Conservation (phyloP, 345 rosid genomes). For the Brassica carinata region DNA sequence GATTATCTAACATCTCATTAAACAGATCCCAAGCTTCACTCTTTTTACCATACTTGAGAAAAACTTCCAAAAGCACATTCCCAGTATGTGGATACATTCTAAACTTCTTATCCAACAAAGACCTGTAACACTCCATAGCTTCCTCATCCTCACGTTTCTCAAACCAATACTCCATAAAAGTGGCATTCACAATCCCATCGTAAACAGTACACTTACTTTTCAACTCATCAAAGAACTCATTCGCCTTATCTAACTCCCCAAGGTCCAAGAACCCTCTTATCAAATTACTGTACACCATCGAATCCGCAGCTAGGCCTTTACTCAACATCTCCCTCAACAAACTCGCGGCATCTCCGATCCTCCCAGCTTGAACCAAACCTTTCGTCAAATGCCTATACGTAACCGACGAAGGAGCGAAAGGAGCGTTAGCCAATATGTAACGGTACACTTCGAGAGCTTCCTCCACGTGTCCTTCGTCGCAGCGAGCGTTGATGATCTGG, state of each 20-base stretch:
- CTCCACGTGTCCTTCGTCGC: slow-evolving; percentile 86
- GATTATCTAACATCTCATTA: slow-evolving; percentile 84
- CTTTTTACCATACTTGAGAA: slow-evolving; percentile 71
- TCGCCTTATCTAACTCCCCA: slow-evolving; percentile 81
- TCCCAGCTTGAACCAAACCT: slow-evolving; percentile 77
- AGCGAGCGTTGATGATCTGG: slow-evolving; percentile 81
- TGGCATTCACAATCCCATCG: slow-evolving; percentile 87
- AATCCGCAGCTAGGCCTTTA: slow-evolving; percentile 92
- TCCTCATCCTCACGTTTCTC: slow-evolving; percentile 80
- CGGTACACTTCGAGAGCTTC: slow-evolving; percentile 66
- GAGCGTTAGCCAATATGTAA: slow-evolving; percentile 68
- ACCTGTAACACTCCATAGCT: slow-evolving; percentile 80
- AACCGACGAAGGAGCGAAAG: slow-evolving; percentile 78
- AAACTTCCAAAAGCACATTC: slow-evolving; percentile 79
- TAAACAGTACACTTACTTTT: slow-evolving; percentile 77
- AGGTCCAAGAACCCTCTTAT: slow-evolving; percentile 73
- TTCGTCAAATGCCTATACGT: slow-evolving; percentile 92
- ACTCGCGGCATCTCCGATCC: slow-evolving; percentile 79
- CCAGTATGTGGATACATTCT: slow-evolving; percentile 83
- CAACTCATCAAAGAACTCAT: slow-evolving; percentile 86
- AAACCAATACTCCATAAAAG: slow-evolving; percentile 96
- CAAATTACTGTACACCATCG: slow-evolving; percentile 76
- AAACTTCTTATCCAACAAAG: slow-evolving; percentile 71
- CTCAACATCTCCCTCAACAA: slow-evolving; percentile 82
- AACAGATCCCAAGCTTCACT: slow-evolving; percentile 70